phyloP scores from a whole-genome alignment of 805 yeast genomes.

The Candida argentea region DNA sequence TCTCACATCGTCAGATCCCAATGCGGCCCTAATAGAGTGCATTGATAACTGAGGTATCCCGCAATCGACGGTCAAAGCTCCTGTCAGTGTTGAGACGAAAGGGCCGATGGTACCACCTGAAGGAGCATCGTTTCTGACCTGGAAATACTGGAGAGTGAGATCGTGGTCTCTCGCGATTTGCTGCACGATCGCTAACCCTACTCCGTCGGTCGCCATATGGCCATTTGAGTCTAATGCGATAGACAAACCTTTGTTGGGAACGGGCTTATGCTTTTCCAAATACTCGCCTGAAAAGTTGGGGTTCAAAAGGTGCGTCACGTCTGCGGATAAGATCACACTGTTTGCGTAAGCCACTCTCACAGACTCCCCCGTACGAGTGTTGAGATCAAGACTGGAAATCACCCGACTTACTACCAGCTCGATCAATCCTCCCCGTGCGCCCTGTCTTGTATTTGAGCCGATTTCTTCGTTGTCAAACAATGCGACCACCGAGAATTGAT shows the following conservation, averaged over 20 bases:
- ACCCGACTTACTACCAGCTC: conserved; percentile 57
- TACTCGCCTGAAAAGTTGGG: conserved; percentile 67
- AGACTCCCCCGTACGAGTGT: conserved; percentile 14
- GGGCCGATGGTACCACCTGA: conserved; percentile 91
- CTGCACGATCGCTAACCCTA: conserved; percentile 60
- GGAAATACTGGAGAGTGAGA: conserved; percentile 70
- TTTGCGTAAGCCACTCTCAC: conserved; percentile 50
- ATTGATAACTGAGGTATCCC: conserved; percentile 79
- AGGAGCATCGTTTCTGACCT: conserved; percentile 74
- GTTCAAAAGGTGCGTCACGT: conserved; percentile 72
- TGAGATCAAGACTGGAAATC: conserved; percentile 19
- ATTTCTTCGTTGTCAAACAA: conserved; percentile 77
- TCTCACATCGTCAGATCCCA: conserved; percentile 71
- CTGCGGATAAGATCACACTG: conserved; percentile 73
- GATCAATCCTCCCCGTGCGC: conserved; percentile 69
- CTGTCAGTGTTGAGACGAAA: conserved; percentile 48
- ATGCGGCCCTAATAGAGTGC: conserved; percentile 80
- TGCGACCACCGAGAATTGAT: conserved; percentile 48
- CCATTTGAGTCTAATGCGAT: conserved; percentile 70
- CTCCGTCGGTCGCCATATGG: conserved; percentile 74
- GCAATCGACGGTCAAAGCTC: conserved; percentile 68
- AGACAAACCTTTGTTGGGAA: conserved; percentile 68
- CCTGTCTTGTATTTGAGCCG: conserved; percentile 72
- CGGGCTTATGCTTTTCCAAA: conserved; percentile 69
- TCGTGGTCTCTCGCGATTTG: conserved; percentile 57